phyloP scores from a whole-genome alignment of 1,284 basidiomycete species.

The Rhizoctonia solani region DNA sequence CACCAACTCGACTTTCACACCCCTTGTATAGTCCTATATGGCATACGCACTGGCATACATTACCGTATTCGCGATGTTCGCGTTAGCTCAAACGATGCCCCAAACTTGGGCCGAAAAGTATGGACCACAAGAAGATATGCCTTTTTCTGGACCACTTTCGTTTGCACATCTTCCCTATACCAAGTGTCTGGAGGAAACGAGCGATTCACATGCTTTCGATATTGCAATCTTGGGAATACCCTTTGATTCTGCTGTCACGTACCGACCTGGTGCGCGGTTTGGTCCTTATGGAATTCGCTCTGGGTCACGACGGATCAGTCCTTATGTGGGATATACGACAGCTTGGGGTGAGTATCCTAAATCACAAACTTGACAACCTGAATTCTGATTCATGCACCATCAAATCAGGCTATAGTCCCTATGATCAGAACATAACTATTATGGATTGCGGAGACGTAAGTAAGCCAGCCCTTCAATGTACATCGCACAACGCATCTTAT shows the following conservation, averaged over 20 bases:
- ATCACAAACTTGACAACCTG: slow-evolving; percentile 38
- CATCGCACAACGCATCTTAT: slow-evolving; percentile 12
- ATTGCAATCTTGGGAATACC: slow-evolving; percentile 80
- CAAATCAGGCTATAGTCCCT: slow-evolving; percentile 69
- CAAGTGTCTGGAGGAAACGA: slow-evolving; percentile 60
- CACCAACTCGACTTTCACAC: no score
- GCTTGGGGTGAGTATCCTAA: slow-evolving; percentile 21
- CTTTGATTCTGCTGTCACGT: slow-evolving; percentile 74
- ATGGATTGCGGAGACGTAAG: slow-evolving; percentile 78
- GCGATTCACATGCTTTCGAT: slow-evolving; percentile 62
- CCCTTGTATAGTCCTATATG: no score
- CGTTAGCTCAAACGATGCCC: neutral
- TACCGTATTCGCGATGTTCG: neutral
- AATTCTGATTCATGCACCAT: slow-evolving; percentile 58
- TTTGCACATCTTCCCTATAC: slow-evolving; percentile 73
- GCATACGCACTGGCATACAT: neutral
- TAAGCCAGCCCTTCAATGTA: slow-evolving; percentile 2
- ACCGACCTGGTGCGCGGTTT: slow-evolving; percentile 77
- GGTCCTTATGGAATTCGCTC: slow-evolving; percentile 80
- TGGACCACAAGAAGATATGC: slow-evolving; percentile 67
- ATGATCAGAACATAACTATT: slow-evolving; percentile 58
- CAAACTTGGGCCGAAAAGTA: slow-evolving; percentile 65
- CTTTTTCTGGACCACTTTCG: slow-evolving; percentile 70
- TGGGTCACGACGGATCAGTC: slow-evolving; percentile 68
- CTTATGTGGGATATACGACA: slow-evolving; percentile 37